Base-by-base conservation (phyloP, 352 stramenopile species). In the Phytophthora litchii region DNA sequence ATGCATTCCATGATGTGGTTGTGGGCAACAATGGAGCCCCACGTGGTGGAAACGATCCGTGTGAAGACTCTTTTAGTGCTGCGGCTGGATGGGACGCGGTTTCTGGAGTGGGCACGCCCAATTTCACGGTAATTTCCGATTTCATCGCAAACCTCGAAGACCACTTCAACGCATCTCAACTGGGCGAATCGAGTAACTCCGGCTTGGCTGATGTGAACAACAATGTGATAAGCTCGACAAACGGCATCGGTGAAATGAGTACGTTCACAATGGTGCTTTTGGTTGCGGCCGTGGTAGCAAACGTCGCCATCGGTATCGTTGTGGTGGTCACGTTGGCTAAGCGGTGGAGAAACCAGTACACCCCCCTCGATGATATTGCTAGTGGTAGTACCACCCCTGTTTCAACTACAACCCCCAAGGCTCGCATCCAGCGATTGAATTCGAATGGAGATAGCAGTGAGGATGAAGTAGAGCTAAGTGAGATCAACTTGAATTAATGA, bases 1-100 rank as follows among this genome's bases (percentile, higher is more conserved):
- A 56, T 3, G 86, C 86, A 13, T 97, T 96, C 64, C 74, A 96
- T 38, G 92, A 97, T 53, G 71, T 97, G 36, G 77, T 94, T 12
- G 54, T 90, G 1, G 91, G 91, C 12, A 90, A 92, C 42, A 97
- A 96, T 62, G 86, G 73, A 25, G 80, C 80, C 1, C 50, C 66
- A 8, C 84, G 83, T 48, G 68, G 82, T 13, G 64, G 48, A 3
- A 29, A 37, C 8, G 43, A 58, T 16, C 59, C 82, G n/a, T 97
- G 89, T 45, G 46, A 72, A 7, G 67, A 94, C 20, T 92, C 84
- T 12, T 98, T 97, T 51, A 79, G 76, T 35, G 91, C 92, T 23
- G 63, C 82, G 6, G 67, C 64, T 25, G 92, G 92, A 3, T 98
- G 91, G 91, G 92, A 98, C 60, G 86, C 92, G 0, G 82, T 78